Base-by-base conservation (phyloP, 495 filamentous ascomycete genomes). In the Choiromyces venosus region DNA sequence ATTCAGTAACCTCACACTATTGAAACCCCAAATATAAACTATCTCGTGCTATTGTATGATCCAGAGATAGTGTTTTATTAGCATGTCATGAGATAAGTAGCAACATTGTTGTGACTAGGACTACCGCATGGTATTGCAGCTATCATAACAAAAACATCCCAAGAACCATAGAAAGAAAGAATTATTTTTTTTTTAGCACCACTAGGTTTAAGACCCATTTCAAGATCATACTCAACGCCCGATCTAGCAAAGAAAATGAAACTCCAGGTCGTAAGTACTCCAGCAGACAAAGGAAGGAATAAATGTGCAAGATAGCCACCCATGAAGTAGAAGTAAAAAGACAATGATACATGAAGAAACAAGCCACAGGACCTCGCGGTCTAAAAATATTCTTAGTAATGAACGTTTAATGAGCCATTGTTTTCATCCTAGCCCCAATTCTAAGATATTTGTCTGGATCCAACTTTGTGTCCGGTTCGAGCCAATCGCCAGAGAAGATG, bases 401-500 rank as follows among this genome's bases (percentile, higher is more conserved):
- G 25, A 16, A 61, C 1, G 1, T 29, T 12, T 33, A 61, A 61
- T 7, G 25, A 10, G 25, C 52, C 25, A 29, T 61, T 61, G 52
- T 82, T 78, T 85, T 83, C 68, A 87, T 85, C 16, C 75, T 78
- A 36, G 86, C 83, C 72, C 90, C 83, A 38, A 83, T 84, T 12
- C 74, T 80, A 77, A 92, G 86, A 77, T 91, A 84, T 81, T 85
- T 84, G 56, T 82, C 80, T 61, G 84, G 79, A 71, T 86, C 83
- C 38, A 83, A 79, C 68, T 77, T 71, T 37, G 80, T 82, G 21
- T 89, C 84, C 29, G 84, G 79, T 0, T 93, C 91, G 89, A 99
- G 93, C 79, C 93, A 88, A 83, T 98, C 93, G 37, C 95, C 95
- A 82, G 90, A 93, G 68, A 92, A 92, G 82, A 99, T 98, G 77